A percentile compares a stretch with the other conserved stretches of the same genome.
Conservation (phyloP, 306 rosid species). For the barrel medic (Medicago truncatula) region DNA sequence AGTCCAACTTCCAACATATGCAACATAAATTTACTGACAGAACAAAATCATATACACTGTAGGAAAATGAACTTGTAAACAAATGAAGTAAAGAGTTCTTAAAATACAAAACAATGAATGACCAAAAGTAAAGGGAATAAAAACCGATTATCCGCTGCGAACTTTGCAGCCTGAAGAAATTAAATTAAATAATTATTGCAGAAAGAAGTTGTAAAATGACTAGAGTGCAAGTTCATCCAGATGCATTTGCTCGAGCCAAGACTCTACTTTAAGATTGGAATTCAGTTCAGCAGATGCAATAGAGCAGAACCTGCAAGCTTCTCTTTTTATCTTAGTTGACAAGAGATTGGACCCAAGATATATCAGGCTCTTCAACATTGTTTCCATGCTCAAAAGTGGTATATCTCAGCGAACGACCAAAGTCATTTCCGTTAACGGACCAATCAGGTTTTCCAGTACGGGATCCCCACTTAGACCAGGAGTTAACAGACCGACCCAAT, state of each 20-base stretch:
- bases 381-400: constrained; percentile 63
- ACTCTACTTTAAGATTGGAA: too few species aligned
- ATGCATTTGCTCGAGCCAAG: constrained; percentile 10
- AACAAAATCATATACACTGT: constrained; percentile 11
- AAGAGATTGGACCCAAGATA: constrained; percentile 29
- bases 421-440: constrained; percentile 65
- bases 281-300: too few species aligned
- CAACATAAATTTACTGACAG: constrained; percentile 32
- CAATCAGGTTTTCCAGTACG: constrained; percentile 72
- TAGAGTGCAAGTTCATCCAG: constrained; percentile 77
- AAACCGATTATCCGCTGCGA: constrained; percentile 39
- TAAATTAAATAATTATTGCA: constrained; percentile 50
- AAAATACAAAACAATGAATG: constrained; percentile 49
- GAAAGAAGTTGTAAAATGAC: constrained; percentile 45
- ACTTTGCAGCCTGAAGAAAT: constrained; percentile 40
- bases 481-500: constrained; percentile 48
- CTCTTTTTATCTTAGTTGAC: too few species aligned
- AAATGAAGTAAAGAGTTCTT: constrained; percentile 40
- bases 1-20: constrained; percentile 14
- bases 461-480: constrained; percentile 86
- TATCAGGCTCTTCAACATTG: constrained; percentile 84
- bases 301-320: too few species aligned
- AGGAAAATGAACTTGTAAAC: constrained; percentile 38
- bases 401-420: constrained; percentile 52
- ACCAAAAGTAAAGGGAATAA: constrained; percentile 21